Conservation (phyloP, 2,329 filamentous ascomycete genomes). For the Cadophora sp. region DNA sequence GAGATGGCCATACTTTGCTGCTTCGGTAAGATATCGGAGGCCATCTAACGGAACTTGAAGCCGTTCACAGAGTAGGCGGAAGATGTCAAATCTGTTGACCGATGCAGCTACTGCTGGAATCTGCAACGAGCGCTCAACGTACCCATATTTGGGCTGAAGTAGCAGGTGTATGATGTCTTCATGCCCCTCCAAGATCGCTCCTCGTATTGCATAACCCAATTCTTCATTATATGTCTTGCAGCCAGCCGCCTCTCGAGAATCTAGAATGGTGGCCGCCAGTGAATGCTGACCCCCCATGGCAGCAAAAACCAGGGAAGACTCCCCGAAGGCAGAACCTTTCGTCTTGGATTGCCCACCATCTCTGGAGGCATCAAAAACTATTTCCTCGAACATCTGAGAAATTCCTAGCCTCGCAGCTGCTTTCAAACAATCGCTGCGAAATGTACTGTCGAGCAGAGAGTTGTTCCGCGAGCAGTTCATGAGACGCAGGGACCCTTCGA, state of each 20-base stretch:
- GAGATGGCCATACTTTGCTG: slow-evolving; percentile 1
- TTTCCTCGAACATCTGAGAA: too few species aligned
- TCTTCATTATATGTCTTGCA: too few species aligned
- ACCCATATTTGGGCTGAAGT: background rate
- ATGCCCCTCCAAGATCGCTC: background rate
- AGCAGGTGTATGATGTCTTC: background rate
- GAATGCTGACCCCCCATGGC: too few species aligned
- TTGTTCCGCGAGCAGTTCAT: background rate
- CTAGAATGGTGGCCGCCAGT: too few species aligned
- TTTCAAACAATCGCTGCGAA: background rate
- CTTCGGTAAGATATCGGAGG: background rate
- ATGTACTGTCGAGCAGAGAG: background rate
- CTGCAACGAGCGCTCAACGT: background rate
- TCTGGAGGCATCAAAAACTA: too few species aligned
- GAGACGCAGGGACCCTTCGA: background rate
- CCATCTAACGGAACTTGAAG: background rate
- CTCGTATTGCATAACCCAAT: too few species aligned
- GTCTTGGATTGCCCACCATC: too few species aligned
- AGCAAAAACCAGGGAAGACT: too few species aligned
- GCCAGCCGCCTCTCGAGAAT: too few species aligned
- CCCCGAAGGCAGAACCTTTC: too few species aligned
- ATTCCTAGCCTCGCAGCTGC: too few species aligned
- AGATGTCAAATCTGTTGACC: background rate
- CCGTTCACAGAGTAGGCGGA: background rate
- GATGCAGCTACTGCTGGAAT: background rate